phyloP scores from a whole-genome alignment of 768 basidiomycete genomes.

The Leccinum subtestaceum region DNA sequence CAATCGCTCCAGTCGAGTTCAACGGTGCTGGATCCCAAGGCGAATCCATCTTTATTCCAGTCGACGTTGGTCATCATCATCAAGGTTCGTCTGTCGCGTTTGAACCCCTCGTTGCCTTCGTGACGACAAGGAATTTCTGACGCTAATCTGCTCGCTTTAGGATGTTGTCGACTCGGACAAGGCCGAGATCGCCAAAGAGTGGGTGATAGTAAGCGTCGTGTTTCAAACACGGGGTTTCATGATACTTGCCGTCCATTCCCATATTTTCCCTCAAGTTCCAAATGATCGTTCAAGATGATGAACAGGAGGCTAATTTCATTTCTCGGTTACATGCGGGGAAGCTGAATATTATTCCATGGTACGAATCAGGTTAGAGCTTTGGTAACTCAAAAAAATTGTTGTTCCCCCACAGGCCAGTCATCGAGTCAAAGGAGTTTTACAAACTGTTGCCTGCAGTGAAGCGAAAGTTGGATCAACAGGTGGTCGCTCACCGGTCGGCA shows the following conservation, averaged over 20 bases:
- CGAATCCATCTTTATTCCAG: slow-evolving; percentile 57
- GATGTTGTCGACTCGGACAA: slow-evolving; percentile 65
- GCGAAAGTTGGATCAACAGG: slow-evolving; percentile 45
- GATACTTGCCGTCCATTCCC: neutral
- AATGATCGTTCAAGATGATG: slow-evolving; percentile 58
- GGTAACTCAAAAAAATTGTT: neutral
- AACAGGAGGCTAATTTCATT: slow-evolving; percentile 59
- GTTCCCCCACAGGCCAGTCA: slow-evolving; percentile 43
- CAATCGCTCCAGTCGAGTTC: slow-evolving; percentile 60
- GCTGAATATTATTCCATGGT: slow-evolving; percentile 60
- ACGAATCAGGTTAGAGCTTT: neutral
- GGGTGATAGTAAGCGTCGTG: slow-evolving; percentile 9
- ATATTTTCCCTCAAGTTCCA: slow-evolving; percentile 59
- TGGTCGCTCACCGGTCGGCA: slow-evolving; percentile 46
- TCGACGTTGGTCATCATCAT: slow-evolving; percentile 62
- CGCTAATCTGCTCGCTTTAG: slow-evolving; percentile 27
- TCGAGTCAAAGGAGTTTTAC: slow-evolving; percentile 61
- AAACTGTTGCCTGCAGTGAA: slow-evolving; percentile 49
- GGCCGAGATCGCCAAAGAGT: slow-evolving; percentile 58
- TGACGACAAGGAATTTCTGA: neutral
- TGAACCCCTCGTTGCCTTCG: neutral
- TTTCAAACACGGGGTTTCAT: neutral
- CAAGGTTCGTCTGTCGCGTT: slow-evolving; percentile 37
- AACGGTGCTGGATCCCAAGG: slow-evolving; percentile 53
- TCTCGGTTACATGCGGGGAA: slow-evolving; percentile 54